Conservation (phyloP, 257 asterid genomes). For the Plantago elongata region DNA sequence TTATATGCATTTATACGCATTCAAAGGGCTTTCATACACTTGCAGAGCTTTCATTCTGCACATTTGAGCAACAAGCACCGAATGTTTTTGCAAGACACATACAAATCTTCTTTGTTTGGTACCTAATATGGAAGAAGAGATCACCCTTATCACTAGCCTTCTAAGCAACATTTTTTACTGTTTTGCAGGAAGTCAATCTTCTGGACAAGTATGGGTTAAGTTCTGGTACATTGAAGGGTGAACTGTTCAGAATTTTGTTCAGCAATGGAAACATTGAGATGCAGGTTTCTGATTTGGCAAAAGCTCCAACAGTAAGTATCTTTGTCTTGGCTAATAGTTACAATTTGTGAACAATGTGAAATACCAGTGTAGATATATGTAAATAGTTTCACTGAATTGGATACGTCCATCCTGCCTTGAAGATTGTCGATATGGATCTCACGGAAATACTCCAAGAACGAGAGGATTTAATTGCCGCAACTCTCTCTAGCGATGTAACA, state of each 20-base stretch:
- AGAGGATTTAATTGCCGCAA: slow-evolving; percentile 58
- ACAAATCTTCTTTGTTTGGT: slow-evolving; percentile 6
- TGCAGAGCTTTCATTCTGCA: slow-evolving; percentile 8
- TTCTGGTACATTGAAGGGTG: slow-evolving; percentile 85
- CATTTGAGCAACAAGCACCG: slow-evolving; percentile 11
- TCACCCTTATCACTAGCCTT: slow-evolving; percentile 1
- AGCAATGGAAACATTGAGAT: slow-evolving; percentile 67
- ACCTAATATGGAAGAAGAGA: slow-evolving; percentile 13
- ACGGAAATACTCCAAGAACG: slow-evolving; percentile 41
- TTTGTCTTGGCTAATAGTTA: slow-evolving; percentile 9
- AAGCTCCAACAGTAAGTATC: slow-evolving; percentile 65
- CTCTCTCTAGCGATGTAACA: slow-evolving; percentile 80
- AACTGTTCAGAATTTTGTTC: slow-evolving; percentile 65
- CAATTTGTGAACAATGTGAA: slow-evolving; percentile 10
- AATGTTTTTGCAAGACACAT: slow-evolving; percentile 16
- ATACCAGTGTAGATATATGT: slow-evolving; percentile 19
- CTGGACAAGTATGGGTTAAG: slow-evolving; percentile 75
- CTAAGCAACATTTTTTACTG: slow-evolving; percentile 16
- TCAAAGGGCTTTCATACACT: neutral
- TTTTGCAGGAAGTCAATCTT: slow-evolving; percentile 61
- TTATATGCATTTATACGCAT: slow-evolving; percentile 5
- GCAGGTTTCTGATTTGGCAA: slow-evolving; percentile 76
- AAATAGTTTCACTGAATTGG: slow-evolving; percentile 17
- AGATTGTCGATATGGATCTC: slow-evolving; percentile 74
- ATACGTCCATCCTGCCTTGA: slow-evolving; percentile 27